Evolutionary conservation across 1,284 basidiomycete genomes (phyloP).

Genomic region (Tilletia walkeri): DNA sequence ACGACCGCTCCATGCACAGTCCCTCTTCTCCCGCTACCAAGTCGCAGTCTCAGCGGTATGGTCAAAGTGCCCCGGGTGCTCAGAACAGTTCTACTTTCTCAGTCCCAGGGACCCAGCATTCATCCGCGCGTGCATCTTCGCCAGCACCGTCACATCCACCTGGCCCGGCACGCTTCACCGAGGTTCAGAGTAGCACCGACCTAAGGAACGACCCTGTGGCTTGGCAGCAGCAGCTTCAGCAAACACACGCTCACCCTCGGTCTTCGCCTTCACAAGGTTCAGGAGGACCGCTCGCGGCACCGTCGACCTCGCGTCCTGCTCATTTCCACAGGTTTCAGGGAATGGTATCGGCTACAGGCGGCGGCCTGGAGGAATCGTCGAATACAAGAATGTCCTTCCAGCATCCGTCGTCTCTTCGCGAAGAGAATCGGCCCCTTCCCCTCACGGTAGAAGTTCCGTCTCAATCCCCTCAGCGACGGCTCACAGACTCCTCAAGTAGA

Average conservation of each 20-base stretch:
- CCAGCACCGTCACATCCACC: not conserved
- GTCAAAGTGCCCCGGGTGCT: not conserved
- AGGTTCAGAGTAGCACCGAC: too few species aligned
- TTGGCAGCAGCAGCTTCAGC: too few species aligned
- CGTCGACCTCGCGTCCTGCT: too few species aligned
- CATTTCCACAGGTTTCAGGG: too few species aligned
- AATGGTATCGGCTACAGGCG: too few species aligned
- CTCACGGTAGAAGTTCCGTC: constrained; percentile 1
- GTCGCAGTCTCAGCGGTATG: not conserved
- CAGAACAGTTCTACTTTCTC: not conserved
- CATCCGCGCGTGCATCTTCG: not conserved
- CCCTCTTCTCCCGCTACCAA: not conserved
- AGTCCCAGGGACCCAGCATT: not conserved
- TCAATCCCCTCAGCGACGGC: constrained; percentile 10
- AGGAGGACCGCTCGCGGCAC: too few species aligned
- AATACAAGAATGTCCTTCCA: constrained; percentile 7
- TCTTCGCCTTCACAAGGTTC: too few species aligned
- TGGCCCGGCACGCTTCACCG: too few species aligned
- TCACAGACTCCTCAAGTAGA: not conserved
- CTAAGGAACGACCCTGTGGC: too few species aligned
- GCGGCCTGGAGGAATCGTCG: too few species aligned
- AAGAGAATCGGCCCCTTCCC: not conserved
- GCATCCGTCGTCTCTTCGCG: not conserved
- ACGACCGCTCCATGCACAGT: not conserved
- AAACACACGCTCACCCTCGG: too few species aligned